phyloP scores from a whole-genome alignment of 2,329 filamentous ascomycete genomes.

The Exophiala oligosperma region DNA sequence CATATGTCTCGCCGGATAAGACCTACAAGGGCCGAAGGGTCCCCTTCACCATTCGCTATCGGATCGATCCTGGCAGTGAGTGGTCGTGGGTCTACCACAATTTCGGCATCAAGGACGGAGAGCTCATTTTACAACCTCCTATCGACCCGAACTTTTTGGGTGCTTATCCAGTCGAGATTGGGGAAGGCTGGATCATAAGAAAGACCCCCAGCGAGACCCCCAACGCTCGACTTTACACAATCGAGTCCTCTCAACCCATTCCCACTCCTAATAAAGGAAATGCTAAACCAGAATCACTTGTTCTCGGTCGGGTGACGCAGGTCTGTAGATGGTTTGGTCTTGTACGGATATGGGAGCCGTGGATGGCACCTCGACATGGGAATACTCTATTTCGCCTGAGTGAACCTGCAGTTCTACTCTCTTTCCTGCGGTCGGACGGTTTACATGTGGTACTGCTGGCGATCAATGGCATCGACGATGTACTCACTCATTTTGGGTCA shows the following conservation, averaged over 20 bases:
- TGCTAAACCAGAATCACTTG: conserved; percentile 53
- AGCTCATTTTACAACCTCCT: conserved; percentile 41
- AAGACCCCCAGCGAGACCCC: conserved; percentile 42
- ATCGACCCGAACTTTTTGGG: conserved; percentile 18
- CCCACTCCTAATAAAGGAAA: conserved; percentile 54
- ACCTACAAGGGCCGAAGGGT: conserved; percentile 30
- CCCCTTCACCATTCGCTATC: conserved; percentile 46
- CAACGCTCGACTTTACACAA: conserved; percentile 40
- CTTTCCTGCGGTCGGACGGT: conserved; percentile 72
- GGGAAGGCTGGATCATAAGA: conserved; percentile 36
- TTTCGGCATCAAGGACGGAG: conserved; percentile 40
- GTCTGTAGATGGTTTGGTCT: conserved; percentile 76
- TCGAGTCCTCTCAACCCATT: conserved; percentile 39
- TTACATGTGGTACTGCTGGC: conserved; percentile 75
- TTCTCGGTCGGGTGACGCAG: conserved; percentile 47
- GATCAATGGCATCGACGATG: conserved; percentile 70
- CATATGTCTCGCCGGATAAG: conserved; percentile 19
- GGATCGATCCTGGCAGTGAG: conserved; percentile 36
- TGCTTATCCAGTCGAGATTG: conserved; percentile 37
- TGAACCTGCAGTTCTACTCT: conserved; percentile 75
- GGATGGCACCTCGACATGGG: conserved; percentile 83
- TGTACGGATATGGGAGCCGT: conserved; percentile 76
- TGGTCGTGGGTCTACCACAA: conserved; percentile 50
- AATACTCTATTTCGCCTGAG: conserved; percentile 65
- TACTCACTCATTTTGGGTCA: conserved; percentile 68